phyloP scores from a whole-genome alignment of 2,329 filamentous ascomycete species.

The Penicillium sp. region DNA sequence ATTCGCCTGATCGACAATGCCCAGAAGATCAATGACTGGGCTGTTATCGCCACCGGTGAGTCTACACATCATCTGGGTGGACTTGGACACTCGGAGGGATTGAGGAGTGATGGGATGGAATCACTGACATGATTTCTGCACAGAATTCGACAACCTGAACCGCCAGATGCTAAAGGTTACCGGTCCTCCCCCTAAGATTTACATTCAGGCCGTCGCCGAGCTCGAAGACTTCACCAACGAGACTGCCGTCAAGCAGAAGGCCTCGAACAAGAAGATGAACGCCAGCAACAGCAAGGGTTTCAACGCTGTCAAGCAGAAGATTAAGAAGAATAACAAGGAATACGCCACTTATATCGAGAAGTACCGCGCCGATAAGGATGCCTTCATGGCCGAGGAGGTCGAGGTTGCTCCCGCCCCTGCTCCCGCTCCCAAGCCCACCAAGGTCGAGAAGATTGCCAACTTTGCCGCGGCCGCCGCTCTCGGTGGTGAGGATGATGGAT shows the following conservation, averaged over 20 bases:
- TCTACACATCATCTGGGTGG: conserved; percentile 11
- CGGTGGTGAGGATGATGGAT: conserved; percentile 73
- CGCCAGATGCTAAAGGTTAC: conserved; percentile 76
- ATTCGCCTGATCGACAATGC: conserved; percentile 93
- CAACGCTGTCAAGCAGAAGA: conserved; percentile 95
- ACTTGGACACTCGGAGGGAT: background rate
- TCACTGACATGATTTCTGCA: conserved; percentile 13
- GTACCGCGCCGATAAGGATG: conserved; percentile 80
- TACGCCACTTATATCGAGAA: conserved; percentile 81
- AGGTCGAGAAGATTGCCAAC: conserved; percentile 35
- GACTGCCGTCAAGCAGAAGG: conserved; percentile 91
- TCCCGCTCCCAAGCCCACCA: conserved; percentile 51
- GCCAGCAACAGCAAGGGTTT: conserved; percentile 88
- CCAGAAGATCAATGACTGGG: conserved; percentile 97
- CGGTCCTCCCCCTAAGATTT: conserved; percentile 79
- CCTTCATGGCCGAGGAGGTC: conserved; percentile 79
- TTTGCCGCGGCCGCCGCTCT: conserved; percentile 48
- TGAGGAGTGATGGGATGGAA: conserved; percentile 1
- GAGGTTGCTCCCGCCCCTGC: conserved; percentile 53
- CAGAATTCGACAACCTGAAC: conserved; percentile 94
- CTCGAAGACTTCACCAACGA: conserved; percentile 94
- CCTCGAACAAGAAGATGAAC: conserved; percentile 97
- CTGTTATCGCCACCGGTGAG: conserved; percentile 81
- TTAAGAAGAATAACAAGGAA: conserved; percentile 98
- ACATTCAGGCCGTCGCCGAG: conserved; percentile 89